These are phyloP conservation scores for Tolypocladium album DNA, from an alignment of 2,329 filamentous ascomycete species.

Conservation along the genomic window DNA sequence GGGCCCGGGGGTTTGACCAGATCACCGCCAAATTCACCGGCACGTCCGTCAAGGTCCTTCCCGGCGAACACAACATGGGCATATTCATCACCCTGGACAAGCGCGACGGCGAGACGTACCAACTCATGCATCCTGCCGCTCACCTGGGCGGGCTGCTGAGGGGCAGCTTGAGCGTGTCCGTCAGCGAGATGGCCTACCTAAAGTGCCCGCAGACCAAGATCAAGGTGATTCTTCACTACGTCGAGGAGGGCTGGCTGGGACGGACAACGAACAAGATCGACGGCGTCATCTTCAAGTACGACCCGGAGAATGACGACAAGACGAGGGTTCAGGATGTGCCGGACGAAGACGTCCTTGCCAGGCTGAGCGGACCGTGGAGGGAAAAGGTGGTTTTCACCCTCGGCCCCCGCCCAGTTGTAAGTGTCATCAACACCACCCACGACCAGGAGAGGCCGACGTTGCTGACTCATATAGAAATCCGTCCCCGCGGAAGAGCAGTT, in stretches of 20 bases:
- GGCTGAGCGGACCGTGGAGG: constrained; percentile 81
- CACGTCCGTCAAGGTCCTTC: constrained; percentile 82
- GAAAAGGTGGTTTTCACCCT: constrained; percentile 53
- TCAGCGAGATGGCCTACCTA: constrained; percentile 81
- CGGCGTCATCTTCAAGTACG: constrained; percentile 83
- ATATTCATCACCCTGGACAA: constrained; percentile 86
- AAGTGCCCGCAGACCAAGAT: constrained; percentile 83
- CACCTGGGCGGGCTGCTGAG: constrained; percentile 81
- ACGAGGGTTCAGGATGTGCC: constrained; percentile 75
- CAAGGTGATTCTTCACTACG: constrained; percentile 86
- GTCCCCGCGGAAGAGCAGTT: constrained; percentile 48
- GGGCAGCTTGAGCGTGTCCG: constrained; percentile 79
- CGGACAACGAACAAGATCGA: constrained; percentile 85
- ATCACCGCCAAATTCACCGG: constrained; percentile 96
- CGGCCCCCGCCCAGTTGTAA: constrained; percentile 50
- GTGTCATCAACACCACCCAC: constrained; percentile 16
- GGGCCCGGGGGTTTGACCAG: constrained; percentile 86
- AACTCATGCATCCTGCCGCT: constrained; percentile 88
- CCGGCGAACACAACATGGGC: constrained; percentile 87
- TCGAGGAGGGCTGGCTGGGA: constrained; percentile 91
- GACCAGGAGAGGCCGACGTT: neutral
- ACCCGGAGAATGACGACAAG: constrained; percentile 75
- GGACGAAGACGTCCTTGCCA: constrained; percentile 70
- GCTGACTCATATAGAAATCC: constrained; percentile 17
- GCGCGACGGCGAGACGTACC: constrained; percentile 80